Base-by-base conservation (phyloP, 805 yeast species). In the Saturnispora zaruensis region DNA sequence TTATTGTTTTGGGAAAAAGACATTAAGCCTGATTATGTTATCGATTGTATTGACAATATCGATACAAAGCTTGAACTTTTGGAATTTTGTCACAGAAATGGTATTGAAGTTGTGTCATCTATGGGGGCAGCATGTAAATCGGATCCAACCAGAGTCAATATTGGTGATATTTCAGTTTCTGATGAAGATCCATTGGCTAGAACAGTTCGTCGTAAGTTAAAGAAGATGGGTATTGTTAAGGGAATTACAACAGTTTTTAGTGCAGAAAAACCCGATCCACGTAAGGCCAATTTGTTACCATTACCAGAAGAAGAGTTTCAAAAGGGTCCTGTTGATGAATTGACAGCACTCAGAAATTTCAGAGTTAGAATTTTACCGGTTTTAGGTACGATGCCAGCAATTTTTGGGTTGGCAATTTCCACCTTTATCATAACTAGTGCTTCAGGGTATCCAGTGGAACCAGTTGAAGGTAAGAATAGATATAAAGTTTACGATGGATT, bases 121-220 rank as follows among this genome's bases (percentile, higher is more conserved):
- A 95, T 95, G 81, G 99, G 99, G 25, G 98, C 99, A 1, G 96
- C 96, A 4, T 84, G 96, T 58, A 93, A 93, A 65, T 84, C 95
- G 47, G 99, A 93, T 63, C 95, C 98, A 11, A 84, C 97, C 3
- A 74, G 98, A 60, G 79, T 93, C 51, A 86, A 88, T 62, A 76
- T 93, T 40, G 89, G 89, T 32, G 99, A 93, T 66, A 79, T 93
- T 48, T 82, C 95, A 32, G 78, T 77, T 47, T 87, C 99, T 0
- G 91, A 86, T 60, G 99, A 93, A 66, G 99, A 93, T 66, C 93
- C 97, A 6, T 72, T 93, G 51, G 87, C 96, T 13, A 78, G 95
- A 54, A 71, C 91, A 0, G 95, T 89, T 5, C 77, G 99, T 63
- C 77, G 96, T 58, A 77, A 89, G 59, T 74, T 93, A 58, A 84